Evolutionary conservation across 768 basidiomycete genomes (phyloP).

Genomic region (Chalciporus pseudorubinellus): DNA sequence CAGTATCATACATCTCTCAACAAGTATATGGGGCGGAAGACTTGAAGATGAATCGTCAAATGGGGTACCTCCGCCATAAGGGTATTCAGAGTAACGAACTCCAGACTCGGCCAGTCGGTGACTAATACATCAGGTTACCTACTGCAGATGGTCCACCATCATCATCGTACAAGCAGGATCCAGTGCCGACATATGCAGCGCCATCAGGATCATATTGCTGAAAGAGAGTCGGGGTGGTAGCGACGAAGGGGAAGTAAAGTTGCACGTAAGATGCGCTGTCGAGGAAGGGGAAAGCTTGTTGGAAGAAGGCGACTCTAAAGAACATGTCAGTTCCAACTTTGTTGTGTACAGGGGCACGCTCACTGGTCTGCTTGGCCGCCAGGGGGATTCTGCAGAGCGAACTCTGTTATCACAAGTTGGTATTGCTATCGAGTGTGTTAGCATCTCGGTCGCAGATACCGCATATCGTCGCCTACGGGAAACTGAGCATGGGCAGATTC

Average conservation of each 20-base stretch:
- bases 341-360: conserved; percentile 1
- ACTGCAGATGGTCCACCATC: conserved; percentile 25
- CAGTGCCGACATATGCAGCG: conserved; percentile 20
- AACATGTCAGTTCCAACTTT: neutral
- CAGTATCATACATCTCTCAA: too few species aligned
- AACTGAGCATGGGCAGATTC: conserved; percentile 27
- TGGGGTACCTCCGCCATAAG: neutral
- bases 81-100: neutral
- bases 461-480: conserved; percentile 17
- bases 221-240: conserved; percentile 30
- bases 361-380: conserved; percentile 32
- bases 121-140: conserved; percentile 23
- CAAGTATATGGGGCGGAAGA: too few species aligned
- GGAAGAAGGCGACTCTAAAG: conserved; percentile 32
- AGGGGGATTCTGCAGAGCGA: conserved; percentile 32
- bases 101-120: too few species aligned
- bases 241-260: conserved; percentile 39
- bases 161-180: conserved; percentile 35
- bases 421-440: conserved; percentile 19
- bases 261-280: conserved; percentile 29
- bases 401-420: conserved; percentile 31
- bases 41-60: too few species aligned
- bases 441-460: neutral
- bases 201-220: conserved; percentile 17
- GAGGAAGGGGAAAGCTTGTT: conserved; percentile 36